These are phyloP conservation scores for Terfezia claveryi DNA, from an alignment of 495 filamentous ascomycete species.

Conservation along the genomic window DNA sequence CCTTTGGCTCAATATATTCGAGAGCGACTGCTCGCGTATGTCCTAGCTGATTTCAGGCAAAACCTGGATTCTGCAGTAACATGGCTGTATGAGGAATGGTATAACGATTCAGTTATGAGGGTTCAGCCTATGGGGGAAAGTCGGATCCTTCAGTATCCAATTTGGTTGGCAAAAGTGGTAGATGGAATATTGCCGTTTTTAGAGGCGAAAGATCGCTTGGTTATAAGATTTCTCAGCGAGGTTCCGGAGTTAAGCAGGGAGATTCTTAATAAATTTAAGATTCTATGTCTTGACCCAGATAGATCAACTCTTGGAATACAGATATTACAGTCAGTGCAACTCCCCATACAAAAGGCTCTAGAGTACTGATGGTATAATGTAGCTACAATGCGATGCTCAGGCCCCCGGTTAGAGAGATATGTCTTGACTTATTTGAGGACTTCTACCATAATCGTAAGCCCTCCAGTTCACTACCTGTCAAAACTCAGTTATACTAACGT, in stretches of 20 bases:
- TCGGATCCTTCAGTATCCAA: constrained; percentile 45
- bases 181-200: constrained; percentile 77
- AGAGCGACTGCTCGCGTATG: constrained; percentile 56
- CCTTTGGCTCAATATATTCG: constrained; percentile 46
- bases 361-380: constrained; percentile 17
- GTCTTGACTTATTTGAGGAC: constrained; percentile 61
- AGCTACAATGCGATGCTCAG: constrained; percentile 70
- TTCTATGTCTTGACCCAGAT: constrained; percentile 72
- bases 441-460: constrained; percentile 61
- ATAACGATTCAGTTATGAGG: constrained; percentile 53
- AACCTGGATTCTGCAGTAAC: constrained; percentile 68
- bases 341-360: constrained; percentile 19
- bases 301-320: constrained; percentile 40
- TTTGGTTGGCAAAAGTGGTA: constrained; percentile 55
- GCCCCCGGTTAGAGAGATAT: constrained; percentile 60
- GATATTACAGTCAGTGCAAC: constrained; percentile 32
- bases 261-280: constrained; percentile 52
- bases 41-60: constrained; percentile 73
- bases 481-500: too few species aligned
- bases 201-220: constrained; percentile 62
- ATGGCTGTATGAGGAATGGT: constrained; percentile 97
- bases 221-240: constrained; percentile 80
- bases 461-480: neutral
- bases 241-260: constrained; percentile 53
- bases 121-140: constrained; percentile 26